Percentiles rank a stretch among this genome's conserved stretches.
Evolutionary conservation across 1,139 yeast genomes (phyloP).

Genomic region (Yamadazyma pseudoaaseri): DNA sequence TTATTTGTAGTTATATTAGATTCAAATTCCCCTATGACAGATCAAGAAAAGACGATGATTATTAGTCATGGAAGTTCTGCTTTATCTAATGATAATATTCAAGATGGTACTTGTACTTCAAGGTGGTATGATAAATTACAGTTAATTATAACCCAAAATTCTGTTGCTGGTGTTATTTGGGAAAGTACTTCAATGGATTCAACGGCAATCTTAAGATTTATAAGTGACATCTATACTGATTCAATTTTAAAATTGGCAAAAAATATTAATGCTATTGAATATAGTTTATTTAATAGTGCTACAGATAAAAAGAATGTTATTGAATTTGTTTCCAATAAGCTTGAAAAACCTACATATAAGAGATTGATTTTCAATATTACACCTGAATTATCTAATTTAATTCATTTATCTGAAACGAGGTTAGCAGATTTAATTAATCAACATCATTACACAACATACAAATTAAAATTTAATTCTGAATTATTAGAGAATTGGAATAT

Average conservation of each 20-base stretch:
- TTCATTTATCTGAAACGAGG: constrained; percentile 73
- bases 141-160: constrained; percentile 62
- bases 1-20: constrained; percentile 70
- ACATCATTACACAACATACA: constrained; percentile 55
- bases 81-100: constrained; percentile 51
- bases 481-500: constrained; percentile 51
- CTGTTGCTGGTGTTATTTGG: constrained; percentile 78
- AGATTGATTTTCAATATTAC: constrained; percentile 52
- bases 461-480: constrained; percentile 42
- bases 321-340: constrained; percentile 33
- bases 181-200: constrained; percentile 76
- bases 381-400: constrained; percentile 41
- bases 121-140: constrained; percentile 82
- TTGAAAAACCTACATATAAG: constrained; percentile 40
- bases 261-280: constrained; percentile 69
- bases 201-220: constrained; percentile 69
- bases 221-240: constrained; percentile 75
- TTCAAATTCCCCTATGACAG: constrained; percentile 50
- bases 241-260: constrained; percentile 69
- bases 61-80: constrained; percentile 67
- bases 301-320: constrained; percentile 9
- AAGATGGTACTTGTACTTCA: constrained; percentile 72
- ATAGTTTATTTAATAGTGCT: constrained; percentile 54
- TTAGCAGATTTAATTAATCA: constrained; percentile 73
- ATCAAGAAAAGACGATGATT: constrained; percentile 42